A percentile compares a stretch with the other conserved stretches of the same genome.
These are phyloP conservation scores for Testicularia cyperi DNA, from an alignment of 1,284 basidiomycete species.

Conservation along the genomic window DNA sequence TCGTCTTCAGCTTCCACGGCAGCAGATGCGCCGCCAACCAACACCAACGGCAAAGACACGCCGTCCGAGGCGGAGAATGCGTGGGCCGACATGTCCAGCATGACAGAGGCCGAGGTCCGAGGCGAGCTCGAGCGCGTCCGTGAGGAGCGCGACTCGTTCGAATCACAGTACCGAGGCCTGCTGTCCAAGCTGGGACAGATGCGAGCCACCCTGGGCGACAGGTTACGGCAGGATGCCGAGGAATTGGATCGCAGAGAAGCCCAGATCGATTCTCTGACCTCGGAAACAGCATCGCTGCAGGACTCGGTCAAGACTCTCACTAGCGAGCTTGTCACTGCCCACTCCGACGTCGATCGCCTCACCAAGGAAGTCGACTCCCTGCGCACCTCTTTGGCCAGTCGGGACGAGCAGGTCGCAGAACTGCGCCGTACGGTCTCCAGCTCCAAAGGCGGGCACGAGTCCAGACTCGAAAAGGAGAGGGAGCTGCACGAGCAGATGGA, in stretches of 20 bases:
- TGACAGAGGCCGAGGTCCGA: constrained; percentile 5
- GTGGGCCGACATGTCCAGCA: constrained; percentile 5
- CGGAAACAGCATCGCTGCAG: constrained; percentile 8
- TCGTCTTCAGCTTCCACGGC: not conserved
- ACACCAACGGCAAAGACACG: constrained; percentile 4
- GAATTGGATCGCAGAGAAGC: constrained; percentile 55
- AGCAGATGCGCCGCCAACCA: not conserved
- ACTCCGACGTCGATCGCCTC: constrained; percentile 40
- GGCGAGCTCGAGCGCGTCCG: constrained; percentile 32
- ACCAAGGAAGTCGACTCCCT: constrained; percentile 27
- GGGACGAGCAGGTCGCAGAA: too few species aligned
- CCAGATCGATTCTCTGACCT: constrained; percentile 50
- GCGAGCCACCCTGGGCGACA: constrained; percentile 88
- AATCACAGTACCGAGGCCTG: constrained; percentile 80
- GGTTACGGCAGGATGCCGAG: constrained; percentile 86
- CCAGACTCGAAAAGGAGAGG: constrained; percentile 7
- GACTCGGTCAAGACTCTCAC: constrained; percentile 3
- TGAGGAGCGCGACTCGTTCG: constrained; percentile 81
- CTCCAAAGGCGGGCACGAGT: not conserved
- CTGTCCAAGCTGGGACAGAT: constrained; percentile 87
- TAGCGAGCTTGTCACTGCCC: constrained; percentile 34
- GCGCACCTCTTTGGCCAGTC: too few species aligned
- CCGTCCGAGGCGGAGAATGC: constrained; percentile 1
- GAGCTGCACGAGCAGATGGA: constrained; percentile 46
- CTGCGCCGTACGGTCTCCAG: too few species aligned